These are phyloP conservation scores for Pyrenophora seminiperda DNA, from an alignment of 2,329 filamentous ascomycete genomes.

Conservation along the genomic window DNA sequence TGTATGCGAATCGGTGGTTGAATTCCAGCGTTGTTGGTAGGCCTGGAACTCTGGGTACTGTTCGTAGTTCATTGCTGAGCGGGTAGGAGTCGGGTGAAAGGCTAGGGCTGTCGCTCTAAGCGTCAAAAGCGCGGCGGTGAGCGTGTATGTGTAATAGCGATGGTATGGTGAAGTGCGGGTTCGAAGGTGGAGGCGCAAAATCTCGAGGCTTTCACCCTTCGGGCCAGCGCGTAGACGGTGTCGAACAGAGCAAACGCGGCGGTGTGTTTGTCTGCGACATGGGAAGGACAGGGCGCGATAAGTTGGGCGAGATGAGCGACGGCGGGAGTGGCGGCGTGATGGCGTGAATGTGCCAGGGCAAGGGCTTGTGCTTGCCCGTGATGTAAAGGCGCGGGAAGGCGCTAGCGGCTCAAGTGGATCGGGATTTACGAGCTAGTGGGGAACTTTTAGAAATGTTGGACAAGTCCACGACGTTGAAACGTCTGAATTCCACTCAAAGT, in stretches of 20 bases:
- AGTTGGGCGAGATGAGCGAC: conserved; percentile 13
- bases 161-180: conserved; percentile 16
- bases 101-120: neutral
- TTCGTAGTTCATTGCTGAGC: conserved; percentile 30
- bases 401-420: conserved; percentile 14
- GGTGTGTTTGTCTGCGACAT: conserved; percentile 43
- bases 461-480: neutral
- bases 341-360: conserved; percentile 20
- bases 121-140: neutral
- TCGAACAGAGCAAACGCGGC: conserved; percentile 37
- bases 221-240: conserved; percentile 39
- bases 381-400: conserved; percentile 20
- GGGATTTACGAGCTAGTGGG: conserved; percentile 21
- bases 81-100: conserved; percentile 15
- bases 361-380: conserved; percentile 14
- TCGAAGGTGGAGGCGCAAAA: conserved; percentile 8
- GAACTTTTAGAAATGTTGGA: conserved; percentile 15
- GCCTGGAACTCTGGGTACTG: conserved; percentile 25
- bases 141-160: conserved; percentile 6
- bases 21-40: conserved; percentile 20
- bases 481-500: neutral
- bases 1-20: conserved; percentile 15
- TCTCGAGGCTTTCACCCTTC: conserved; percentile 34
- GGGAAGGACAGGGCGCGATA: conserved; percentile 23
- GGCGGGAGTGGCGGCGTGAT: conserved; percentile 19